Conservation (phyloP, 108 stramenopile genomes). For the Asterionellopsis glacialis region DNA sequence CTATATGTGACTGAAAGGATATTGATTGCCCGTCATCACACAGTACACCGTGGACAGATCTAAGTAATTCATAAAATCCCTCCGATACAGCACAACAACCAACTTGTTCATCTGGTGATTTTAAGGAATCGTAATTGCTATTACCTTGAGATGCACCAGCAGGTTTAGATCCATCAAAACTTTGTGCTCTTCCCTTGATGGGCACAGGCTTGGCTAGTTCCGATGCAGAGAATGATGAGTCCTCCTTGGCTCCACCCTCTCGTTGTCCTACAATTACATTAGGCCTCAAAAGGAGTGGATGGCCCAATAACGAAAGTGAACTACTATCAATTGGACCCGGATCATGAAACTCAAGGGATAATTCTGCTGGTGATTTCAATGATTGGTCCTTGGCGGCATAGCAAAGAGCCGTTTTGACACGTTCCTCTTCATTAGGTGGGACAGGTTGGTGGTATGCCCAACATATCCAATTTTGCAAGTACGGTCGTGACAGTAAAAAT, state of each 20-base stretch:
- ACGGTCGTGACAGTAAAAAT: conserved; percentile 47
- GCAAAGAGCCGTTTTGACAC: conserved; percentile 30
- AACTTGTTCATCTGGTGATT: conserved; percentile 4
- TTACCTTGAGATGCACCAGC: conserved; percentile 5
- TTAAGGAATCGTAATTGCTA: too few species aligned
- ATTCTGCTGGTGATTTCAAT: conserved; percentile 23
- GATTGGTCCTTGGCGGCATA: conserved; percentile 27
- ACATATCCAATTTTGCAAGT: conserved; percentile 61
- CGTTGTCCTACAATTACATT: conserved; percentile 32
- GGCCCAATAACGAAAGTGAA: conserved; percentile 33
- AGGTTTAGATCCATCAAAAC: not conserved
- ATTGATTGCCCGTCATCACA: conserved; percentile 57
- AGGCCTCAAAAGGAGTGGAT: conserved; percentile 47
- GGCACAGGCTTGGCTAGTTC: not conserved
- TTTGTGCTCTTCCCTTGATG: not conserved
- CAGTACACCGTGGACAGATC: conserved; percentile 52
- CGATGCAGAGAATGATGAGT: too few species aligned
- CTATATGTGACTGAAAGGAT: conserved; percentile 39
- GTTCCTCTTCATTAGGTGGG: conserved; percentile 15
- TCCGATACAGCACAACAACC: conserved; percentile 46
- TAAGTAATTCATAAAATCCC: conserved; percentile 53
- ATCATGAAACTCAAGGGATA: conserved; percentile 24
- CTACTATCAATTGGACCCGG: conserved; percentile 72
- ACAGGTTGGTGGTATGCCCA: conserved; percentile 62
- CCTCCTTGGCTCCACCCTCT: conserved; percentile 2